phyloP scores from a whole-genome alignment of 164 flowering plant genomes.

The Aristolochia californica region DNA sequence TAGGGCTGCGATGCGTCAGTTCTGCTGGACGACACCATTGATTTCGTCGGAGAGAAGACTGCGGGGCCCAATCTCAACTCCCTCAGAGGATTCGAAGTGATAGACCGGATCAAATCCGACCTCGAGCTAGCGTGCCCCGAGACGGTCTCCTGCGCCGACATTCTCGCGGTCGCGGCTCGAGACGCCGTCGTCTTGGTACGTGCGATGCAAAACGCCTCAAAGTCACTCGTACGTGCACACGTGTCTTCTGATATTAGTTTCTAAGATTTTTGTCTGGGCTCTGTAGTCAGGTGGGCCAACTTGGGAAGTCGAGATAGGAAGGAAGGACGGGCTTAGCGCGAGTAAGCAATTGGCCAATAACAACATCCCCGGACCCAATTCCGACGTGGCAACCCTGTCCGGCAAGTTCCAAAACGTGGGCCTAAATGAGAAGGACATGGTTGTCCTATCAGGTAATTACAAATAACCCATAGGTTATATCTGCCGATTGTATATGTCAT shows the following conservation, averaged over 20 bases:
- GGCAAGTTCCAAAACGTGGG: constrained; percentile 54
- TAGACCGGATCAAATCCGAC: constrained; percentile 53
- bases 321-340: constrained; percentile 60
- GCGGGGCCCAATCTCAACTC: constrained; percentile 71
- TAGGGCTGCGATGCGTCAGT: constrained; percentile 91
- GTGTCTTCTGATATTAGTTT: neutral
- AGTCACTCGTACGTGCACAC: neutral
- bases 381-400: constrained; percentile 33
- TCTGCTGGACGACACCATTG: constrained; percentile 45
- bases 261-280: neutral
- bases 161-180: constrained; percentile 61
- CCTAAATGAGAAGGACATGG: constrained; percentile 46
- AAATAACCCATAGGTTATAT: no score
- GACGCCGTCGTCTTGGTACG: constrained; percentile 65
- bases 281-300: constrained; percentile 69
- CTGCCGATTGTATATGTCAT: no score
- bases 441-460: constrained; percentile 70
- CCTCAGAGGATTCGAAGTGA: constrained; percentile 64
- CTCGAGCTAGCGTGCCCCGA: constrained; percentile 55
- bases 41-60: constrained; percentile 51
- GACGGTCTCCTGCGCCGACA: constrained; percentile 81
- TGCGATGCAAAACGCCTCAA: neutral
- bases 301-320: constrained; percentile 63
- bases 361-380: constrained; percentile 61
- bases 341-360: constrained; percentile 51